Evolutionary conservation across 1,139 yeast species (phyloP).

Genomic region (Lodderomyces jiufengensis): DNA sequence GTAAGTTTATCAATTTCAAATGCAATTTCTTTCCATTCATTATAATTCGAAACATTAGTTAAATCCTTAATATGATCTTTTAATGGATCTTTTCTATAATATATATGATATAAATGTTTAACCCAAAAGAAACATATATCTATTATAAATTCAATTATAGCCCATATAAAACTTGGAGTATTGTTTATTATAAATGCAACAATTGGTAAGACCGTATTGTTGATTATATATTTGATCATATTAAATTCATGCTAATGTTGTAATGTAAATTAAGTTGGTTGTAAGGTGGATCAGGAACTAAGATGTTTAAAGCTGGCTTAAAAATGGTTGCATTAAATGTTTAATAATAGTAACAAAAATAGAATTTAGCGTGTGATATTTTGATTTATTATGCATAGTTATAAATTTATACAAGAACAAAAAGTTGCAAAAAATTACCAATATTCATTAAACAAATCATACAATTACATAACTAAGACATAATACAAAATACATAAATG

Average conservation of each 20-base stretch:
- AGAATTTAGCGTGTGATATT: background rate
- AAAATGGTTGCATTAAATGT: background rate
- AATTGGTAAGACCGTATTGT: conserved; percentile 8
- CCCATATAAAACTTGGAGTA: conserved; percentile 62
- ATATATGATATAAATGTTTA: conserved; percentile 33
- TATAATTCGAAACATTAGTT: conserved; percentile 45
- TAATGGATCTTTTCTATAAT: conserved; percentile 38
- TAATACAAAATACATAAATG: too few species aligned
- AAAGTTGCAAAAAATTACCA: too few species aligned
- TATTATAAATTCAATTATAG: conserved; percentile 51
- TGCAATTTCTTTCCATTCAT: conserved; percentile 61
- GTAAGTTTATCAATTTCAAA: conserved; percentile 60
- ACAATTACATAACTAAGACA: too few species aligned
- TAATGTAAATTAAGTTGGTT: too few species aligned
- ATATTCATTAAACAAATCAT: too few species aligned
- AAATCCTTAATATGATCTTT: conserved; percentile 38
- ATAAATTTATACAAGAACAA: too few species aligned
- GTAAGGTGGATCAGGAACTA: too few species aligned
- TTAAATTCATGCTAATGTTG: too few species aligned
- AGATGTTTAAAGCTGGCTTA: too few species aligned
- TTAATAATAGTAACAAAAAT: background rate
- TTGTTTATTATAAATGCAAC: conserved; percentile 32
- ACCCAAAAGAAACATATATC: conserved; percentile 65
- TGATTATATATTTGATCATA: conserved; percentile 5
- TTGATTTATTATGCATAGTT: too few species aligned